Evolutionary conservation across 169 alveolate species (phyloP), one percentile per base, ranked within the genome.

Genomic region (Neospora caninum): DNA sequence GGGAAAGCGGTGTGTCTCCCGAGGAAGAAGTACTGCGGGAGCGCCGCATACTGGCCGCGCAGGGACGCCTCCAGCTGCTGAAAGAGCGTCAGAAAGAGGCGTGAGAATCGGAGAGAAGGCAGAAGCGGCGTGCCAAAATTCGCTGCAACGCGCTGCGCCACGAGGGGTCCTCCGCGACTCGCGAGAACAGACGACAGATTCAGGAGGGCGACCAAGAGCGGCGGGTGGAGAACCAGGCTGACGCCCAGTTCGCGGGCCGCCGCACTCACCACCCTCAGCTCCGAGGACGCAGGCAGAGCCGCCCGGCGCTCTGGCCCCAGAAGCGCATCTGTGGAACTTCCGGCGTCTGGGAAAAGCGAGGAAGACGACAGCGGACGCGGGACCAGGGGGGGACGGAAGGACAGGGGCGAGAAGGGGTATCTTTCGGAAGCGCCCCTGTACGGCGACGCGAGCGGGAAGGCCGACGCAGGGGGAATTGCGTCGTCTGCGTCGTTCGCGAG

Each of bases 201-300:
- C 13, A 92, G 41, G 0, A 92, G 43, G 9, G 69, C 64, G 13
- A 92, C 83, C 41, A 82, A 38, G 16, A 92, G 42, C 18, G 87
- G 78, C 41, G 95, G 92, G 45, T 92, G 95, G 29, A 67, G 36
- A 34, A 38, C 92, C 34, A 84, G 80, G 31, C 49, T 54, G 45
- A 92, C 92, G 0, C 95, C 95, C 36, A 92, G 53, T 20, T 91
- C 95, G 45, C 83, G 88, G 43, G 95, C 92, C 34, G 95, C 95
- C 39, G 95, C 95, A 34, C 67, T 91, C 54, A 92, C 54, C n/a
- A 43, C 89, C 7, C 67, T 2, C 67, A 78, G 31, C 7, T 64
- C 73, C 31, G 73, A 4, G n/a, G 73, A 64, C 34, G 34, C 4
- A 64, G 73, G 73, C 73, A 27, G 34, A 27, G 73, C 73, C 7